Evolutionary conservation across 345 rosid genomes (phyloP), one percentile per base, ranked within the genome.

Genomic region (Hibiscus syriacus): DNA sequence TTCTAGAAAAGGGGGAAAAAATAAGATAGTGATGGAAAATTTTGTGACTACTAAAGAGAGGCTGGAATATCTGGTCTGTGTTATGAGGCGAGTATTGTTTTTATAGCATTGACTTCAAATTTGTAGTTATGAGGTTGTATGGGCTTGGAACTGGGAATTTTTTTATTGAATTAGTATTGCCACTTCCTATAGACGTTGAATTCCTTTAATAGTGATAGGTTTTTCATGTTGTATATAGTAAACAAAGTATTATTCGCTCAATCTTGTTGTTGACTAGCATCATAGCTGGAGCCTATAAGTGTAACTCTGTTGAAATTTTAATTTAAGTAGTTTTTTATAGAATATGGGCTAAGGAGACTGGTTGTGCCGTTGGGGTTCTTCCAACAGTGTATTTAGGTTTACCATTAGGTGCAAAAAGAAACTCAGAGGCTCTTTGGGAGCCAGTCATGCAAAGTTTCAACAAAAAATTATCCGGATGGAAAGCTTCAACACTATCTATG

Each of bases 121-220:
- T 32, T 27, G 32, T 29, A 62, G 32, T 39, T 4, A 22, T 23
- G 32, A 62, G 19, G 32, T 39, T 41, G 1, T 22, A 38, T 23
- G 32, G 66, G 66, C 22, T 39, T 39, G 66, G 66, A 39, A 62
- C 32, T 39, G 13, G 66, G 66, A 22, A 8, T n/a, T n/a, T n/a
- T 62, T 22, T 1, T 30, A 34, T 34, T 4, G 45, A 58, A 58
- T 14, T 46, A 16, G 17, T 14, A 46, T 46, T 46, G 50, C 50
- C 50, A 46, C 50, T 46, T 46, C 50, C 50, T 29, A 46, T 46
- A 46, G 50, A 34, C 22, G 4, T 26, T 27, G 29, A 0, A 27
- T 14, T 27, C 38, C 39, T 56, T 2, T 56, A 3, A 14, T 16
- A 16, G 11, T 56, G 20, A 22, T 32, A 19, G 64, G 12, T 36